Percentiles rank a stretch among this genome's conserved stretches.
Conservation (phyloP, 2,329 filamentous ascomycete genomes). For the Rhinocladiella similis region DNA sequence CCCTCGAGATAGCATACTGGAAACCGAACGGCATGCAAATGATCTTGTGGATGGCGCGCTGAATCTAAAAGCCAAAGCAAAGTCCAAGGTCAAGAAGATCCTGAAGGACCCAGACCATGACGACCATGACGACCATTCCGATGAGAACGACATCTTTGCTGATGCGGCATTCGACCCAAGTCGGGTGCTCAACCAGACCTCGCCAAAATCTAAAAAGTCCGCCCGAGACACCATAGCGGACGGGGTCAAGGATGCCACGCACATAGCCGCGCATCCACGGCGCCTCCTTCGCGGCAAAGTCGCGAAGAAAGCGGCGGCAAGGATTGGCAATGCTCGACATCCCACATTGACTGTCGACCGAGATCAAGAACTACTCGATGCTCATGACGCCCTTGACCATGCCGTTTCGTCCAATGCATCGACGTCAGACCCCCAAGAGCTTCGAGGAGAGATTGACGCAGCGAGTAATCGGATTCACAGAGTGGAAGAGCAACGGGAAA, state of each 20-base stretch:
- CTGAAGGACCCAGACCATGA: slow-evolving; percentile 3
- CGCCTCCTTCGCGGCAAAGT: slow-evolving; percentile 34
- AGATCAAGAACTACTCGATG: slow-evolving; percentile 36
- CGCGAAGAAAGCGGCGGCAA: slow-evolving; percentile 32
- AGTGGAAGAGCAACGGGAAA: slow-evolving; percentile 37
- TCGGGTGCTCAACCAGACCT: slow-evolving; percentile 27
- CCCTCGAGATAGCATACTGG: neutral
- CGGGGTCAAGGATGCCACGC: slow-evolving; percentile 19
- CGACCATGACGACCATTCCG: neutral
- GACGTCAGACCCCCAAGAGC: slow-evolving; percentile 14
- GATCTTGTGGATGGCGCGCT: slow-evolving; percentile 10
- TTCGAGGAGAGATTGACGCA: slow-evolving; percentile 12
- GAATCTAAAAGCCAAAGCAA: slow-evolving; percentile 17
- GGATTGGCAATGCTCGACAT: slow-evolving; percentile 36
- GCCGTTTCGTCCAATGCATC: slow-evolving; percentile 22
- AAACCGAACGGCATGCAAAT: slow-evolving; percentile 13
- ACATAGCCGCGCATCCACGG: slow-evolving; percentile 34
- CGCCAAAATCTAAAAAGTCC: slow-evolving; percentile 19
- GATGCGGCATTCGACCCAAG: slow-evolving; percentile 39
- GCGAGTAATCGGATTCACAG: slow-evolving; percentile 30
- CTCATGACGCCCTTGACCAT: slow-evolving; percentile 33
- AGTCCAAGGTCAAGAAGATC: slow-evolving; percentile 15
- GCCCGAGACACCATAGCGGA: slow-evolving; percentile 27
- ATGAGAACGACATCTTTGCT: slow-evolving; percentile 17
- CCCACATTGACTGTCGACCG: slow-evolving; percentile 32